Percentiles rank a stretch among this genome's conserved stretches.
phyloP scores from a whole-genome alignment of 148 eudicot species.

The Cornus controversa region DNA sequence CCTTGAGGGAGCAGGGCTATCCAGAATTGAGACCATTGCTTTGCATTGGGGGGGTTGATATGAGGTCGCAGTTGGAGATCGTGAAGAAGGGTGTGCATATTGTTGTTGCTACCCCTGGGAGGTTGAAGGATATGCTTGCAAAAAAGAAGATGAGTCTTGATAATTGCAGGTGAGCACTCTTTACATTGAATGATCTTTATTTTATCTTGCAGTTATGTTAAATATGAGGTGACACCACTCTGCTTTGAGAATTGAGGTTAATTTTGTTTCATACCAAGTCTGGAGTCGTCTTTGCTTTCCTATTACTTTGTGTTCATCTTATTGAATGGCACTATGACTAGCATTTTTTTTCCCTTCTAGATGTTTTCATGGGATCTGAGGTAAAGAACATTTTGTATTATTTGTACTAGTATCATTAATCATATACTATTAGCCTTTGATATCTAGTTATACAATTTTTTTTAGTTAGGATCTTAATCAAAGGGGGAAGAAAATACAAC shows the following conservation, averaged over 20 bases:
- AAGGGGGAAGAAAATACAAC: too few species aligned
- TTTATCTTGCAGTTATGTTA: background rate
- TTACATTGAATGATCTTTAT: background rate
- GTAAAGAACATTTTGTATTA: background rate
- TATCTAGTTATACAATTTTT: too few species aligned
- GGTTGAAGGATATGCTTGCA: constrained; percentile 84
- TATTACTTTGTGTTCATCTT: background rate
- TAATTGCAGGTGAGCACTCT: constrained; percentile 47
- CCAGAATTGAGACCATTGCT: constrained; percentile 80
- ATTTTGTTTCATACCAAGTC: background rate
- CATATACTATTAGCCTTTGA: too few species aligned
- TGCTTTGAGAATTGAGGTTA: background rate
- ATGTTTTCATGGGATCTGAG: background rate
- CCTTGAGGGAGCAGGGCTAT: constrained; percentile 57
- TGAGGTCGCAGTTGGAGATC: constrained; percentile 69
- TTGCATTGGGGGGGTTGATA: constrained; percentile 89
- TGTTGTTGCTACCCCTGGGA: constrained; percentile 97
- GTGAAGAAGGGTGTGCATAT: constrained; percentile 86
- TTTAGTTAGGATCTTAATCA: too few species aligned
- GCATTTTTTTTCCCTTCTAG: background rate
- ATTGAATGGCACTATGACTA: background rate
- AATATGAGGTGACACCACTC: background rate
- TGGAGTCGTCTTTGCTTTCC: background rate
- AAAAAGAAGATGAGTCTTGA: constrained; percentile 82
- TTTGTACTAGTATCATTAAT: background rate